phyloP scores from a whole-genome alignment of 345 rosid species.

The Boechera stricta region DNA sequence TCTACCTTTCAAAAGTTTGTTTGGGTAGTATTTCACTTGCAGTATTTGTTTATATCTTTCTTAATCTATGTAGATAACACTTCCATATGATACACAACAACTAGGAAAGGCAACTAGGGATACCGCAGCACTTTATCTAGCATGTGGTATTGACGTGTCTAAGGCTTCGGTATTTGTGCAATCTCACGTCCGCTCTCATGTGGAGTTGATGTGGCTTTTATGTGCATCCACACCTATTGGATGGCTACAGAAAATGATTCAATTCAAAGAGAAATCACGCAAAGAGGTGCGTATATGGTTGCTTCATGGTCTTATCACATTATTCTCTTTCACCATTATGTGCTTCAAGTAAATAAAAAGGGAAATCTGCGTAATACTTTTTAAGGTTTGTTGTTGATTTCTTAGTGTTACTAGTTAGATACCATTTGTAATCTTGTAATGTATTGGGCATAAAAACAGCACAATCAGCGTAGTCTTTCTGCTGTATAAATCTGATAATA shows the following conservation, averaged over 20 bases:
- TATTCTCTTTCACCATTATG: not conserved
- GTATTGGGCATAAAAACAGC: not conserved
- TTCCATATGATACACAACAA: constrained; percentile 73
- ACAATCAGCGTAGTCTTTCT: not conserved
- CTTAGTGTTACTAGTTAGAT: not conserved
- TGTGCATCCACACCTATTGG: constrained; percentile 88
- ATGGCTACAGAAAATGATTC: constrained; percentile 88
- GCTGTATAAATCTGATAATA: not conserved
- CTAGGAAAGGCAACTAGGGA: constrained; percentile 76
- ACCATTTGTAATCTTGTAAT: not conserved
- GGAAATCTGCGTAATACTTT: not conserved
- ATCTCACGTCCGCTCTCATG: constrained; percentile 84
- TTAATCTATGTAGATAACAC: constrained; percentile 59
- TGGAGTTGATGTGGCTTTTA: constrained; percentile 81
- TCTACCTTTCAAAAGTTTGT: not conserved
- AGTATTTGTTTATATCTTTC: not conserved
- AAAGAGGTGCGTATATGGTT: constrained; percentile 64
- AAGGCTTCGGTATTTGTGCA: constrained; percentile 96
- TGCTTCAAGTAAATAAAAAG: not conserved
- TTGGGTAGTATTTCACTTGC: not conserved
- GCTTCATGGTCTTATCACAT: not conserved
- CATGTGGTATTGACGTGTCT: constrained; percentile 84
- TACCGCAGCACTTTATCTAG: constrained; percentile 89
- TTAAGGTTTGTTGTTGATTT: not conserved
- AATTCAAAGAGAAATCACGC: constrained; percentile 93